Evolutionary conservation across 805 yeast genomes (phyloP).

Genomic region (Ogataea pini): DNA sequence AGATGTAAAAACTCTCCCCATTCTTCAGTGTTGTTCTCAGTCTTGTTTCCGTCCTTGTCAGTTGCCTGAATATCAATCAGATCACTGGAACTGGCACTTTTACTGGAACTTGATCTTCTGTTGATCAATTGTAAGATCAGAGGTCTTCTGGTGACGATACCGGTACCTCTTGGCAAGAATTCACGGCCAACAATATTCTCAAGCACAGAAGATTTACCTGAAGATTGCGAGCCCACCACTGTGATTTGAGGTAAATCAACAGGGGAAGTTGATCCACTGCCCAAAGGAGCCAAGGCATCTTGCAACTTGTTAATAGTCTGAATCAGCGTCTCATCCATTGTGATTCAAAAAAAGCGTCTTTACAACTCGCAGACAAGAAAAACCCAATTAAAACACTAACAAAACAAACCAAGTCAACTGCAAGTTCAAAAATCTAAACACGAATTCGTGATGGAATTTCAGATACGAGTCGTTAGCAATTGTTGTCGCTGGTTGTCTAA

Average conservation of each 20-base stretch:
- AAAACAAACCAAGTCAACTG: not conserved
- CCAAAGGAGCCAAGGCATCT: slow-evolving; percentile 96
- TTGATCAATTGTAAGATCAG: slow-evolving; percentile 65
- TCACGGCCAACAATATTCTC: slow-evolving; percentile 92
- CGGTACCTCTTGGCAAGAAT: slow-evolving; percentile 89
- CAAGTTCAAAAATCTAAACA: too few species aligned
- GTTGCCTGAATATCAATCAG: slow-evolving; percentile 47
- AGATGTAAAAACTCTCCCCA: slow-evolving; percentile 98
- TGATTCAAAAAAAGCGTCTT: not conserved
- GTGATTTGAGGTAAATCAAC: slow-evolving; percentile 92
- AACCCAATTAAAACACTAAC: not conserved
- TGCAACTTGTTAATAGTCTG: slow-evolving; percentile 86
- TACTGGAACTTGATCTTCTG: slow-evolving; percentile 44
- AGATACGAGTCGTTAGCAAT: not conserved
- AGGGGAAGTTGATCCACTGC: slow-evolving; percentile 86
- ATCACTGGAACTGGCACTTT: slow-evolving; percentile 32
- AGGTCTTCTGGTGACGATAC: slow-evolving; percentile 64
- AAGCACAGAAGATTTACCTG: slow-evolving; percentile 85
- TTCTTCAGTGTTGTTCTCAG: slow-evolving; percentile 77
- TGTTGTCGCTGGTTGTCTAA: not conserved
- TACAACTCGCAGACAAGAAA: not conserved
- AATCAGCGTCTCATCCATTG: slow-evolving; percentile 76
- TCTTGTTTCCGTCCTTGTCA: slow-evolving; percentile 47
- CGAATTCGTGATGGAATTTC: too few species aligned
- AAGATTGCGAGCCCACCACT: slow-evolving; percentile 91